Percentiles rank a stretch among this genome's conserved stretches.
These are phyloP conservation scores for Elsinoe australis DNA, from an alignment of 2,329 filamentous ascomycete genomes.

Conservation along the genomic window DNA sequence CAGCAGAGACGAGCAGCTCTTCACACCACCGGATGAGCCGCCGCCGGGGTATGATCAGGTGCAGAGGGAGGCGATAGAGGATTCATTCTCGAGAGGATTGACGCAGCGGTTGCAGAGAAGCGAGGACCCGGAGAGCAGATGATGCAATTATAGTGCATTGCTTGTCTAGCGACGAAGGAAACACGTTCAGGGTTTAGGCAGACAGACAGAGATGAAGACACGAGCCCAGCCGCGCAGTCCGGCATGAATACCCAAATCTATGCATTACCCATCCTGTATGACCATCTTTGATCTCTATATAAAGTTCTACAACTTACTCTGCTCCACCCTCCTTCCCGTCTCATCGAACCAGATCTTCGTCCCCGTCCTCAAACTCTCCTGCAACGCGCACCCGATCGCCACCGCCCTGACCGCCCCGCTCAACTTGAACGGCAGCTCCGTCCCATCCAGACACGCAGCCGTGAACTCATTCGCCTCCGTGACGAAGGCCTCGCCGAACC, in stretches of 20 bases:
- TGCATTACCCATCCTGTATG: not conserved
- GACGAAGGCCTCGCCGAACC: slow-evolving; percentile 57
- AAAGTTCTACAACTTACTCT: slow-evolving; percentile 17
- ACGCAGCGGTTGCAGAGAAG: slow-evolving; percentile 14
- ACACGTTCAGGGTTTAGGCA: no score
- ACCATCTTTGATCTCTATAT: not conserved
- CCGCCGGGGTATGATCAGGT: slow-evolving; percentile 89
- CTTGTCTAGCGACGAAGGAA: not conserved
- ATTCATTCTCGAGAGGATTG: slow-evolving; percentile 55
- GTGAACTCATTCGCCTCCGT: slow-evolving; percentile 58
- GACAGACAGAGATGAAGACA: slow-evolving; percentile 2
- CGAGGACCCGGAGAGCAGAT: slow-evolving; percentile 4
- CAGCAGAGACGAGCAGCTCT: slow-evolving; percentile 24
- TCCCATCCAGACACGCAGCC: slow-evolving; percentile 50
- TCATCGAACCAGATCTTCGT: slow-evolving; percentile 50
- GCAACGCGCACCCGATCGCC: slow-evolving; percentile 49
- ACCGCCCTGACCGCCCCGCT: slow-evolving; percentile 52
- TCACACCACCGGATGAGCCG: slow-evolving; percentile 59
- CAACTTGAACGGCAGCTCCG: slow-evolving; percentile 49
- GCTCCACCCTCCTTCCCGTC: slow-evolving; percentile 41
- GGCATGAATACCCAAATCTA: slow-evolving; percentile 8
- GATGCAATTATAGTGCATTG: not conserved
- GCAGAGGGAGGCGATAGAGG: slow-evolving; percentile 69
- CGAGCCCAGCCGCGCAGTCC: no score
- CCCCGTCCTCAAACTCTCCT: slow-evolving; percentile 38